phyloP scores from a whole-genome alignment of 2,329 filamentous ascomycete species.

The Coniochaeta ligniaria region DNA sequence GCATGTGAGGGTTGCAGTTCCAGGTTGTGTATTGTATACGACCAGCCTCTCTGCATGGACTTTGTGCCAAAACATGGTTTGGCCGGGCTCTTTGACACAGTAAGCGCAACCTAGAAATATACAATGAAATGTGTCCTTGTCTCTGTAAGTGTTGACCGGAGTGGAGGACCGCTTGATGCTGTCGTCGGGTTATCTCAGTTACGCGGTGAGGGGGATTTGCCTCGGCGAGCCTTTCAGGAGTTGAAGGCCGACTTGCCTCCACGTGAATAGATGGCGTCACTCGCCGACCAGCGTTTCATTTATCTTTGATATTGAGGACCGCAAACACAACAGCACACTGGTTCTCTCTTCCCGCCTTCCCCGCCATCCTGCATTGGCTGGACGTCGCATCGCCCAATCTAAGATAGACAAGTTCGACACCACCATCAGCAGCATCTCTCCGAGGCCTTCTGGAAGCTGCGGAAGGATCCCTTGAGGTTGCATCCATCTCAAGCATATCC shows the following conservation, averaged over 20 bases:
- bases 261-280: background rate
- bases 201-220: background rate
- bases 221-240: background rate
- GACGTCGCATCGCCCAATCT: background rate
- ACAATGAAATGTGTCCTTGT: too few relatives aligned
- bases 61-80: background rate
- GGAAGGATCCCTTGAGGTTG: background rate
- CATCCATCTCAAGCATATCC: background rate
- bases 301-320: too few relatives aligned
- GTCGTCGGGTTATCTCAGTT: background rate
- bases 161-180: too few relatives aligned
- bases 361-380: background rate
- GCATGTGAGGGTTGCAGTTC: background rate
- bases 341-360: background rate
- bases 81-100: too few relatives aligned
- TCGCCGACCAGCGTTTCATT: background rate
- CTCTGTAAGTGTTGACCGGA: too few relatives aligned
- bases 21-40: background rate
- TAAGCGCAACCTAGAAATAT: too few relatives aligned
- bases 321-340: background rate
- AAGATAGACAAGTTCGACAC: background rate
- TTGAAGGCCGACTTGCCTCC: too few relatives aligned
- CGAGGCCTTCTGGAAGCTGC: conserved; percentile 1
- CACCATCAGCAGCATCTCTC: too few relatives aligned
- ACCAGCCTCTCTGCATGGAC: too few relatives aligned